phyloP scores from a whole-genome alignment of 1,284 basidiomycete genomes.

The Hymenochaete sp. region DNA sequence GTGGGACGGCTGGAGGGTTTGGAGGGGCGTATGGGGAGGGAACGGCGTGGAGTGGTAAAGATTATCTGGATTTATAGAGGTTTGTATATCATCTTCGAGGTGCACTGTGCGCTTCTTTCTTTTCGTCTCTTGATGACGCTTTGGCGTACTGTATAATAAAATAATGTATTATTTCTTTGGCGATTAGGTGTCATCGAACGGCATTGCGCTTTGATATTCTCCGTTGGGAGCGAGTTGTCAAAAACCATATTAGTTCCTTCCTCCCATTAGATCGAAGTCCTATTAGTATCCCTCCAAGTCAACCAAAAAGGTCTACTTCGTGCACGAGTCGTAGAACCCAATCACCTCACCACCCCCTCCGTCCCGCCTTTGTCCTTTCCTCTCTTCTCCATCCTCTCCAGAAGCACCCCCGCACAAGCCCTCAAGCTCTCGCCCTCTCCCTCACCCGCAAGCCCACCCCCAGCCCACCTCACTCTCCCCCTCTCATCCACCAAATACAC shows the following conservation, averaged over 20 bases:
- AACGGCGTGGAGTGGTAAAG: conserved; percentile 32
- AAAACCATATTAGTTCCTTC: too few relatives aligned
- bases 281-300: too few relatives aligned
- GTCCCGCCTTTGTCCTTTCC: background rate
- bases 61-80: conserved; percentile 62
- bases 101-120: background rate
- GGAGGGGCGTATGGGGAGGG: conserved; percentile 14
- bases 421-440: conserved; percentile 68
- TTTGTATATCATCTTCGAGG: background rate
- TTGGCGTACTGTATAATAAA: conserved; percentile 2
- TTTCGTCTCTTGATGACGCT: background rate
- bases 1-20: conserved; percentile 14
- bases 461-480: conserved; percentile 87
- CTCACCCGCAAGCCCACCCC: conserved; percentile 71
- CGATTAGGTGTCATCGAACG: background rate
- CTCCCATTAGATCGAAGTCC: too few relatives aligned
- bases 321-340: too few relatives aligned
- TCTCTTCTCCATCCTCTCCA: conserved; percentile 39
- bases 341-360: background rate
- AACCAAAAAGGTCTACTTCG: too few relatives aligned
- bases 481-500: conserved; percentile 87
- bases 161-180: conserved; percentile 8
- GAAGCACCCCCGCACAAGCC: conserved; percentile 67
- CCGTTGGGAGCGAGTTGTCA: too few relatives aligned
- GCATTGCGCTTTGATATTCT: background rate